Base-by-base conservation (phyloP, 768 basidiomycete species). In the Suillus bovinus region DNA sequence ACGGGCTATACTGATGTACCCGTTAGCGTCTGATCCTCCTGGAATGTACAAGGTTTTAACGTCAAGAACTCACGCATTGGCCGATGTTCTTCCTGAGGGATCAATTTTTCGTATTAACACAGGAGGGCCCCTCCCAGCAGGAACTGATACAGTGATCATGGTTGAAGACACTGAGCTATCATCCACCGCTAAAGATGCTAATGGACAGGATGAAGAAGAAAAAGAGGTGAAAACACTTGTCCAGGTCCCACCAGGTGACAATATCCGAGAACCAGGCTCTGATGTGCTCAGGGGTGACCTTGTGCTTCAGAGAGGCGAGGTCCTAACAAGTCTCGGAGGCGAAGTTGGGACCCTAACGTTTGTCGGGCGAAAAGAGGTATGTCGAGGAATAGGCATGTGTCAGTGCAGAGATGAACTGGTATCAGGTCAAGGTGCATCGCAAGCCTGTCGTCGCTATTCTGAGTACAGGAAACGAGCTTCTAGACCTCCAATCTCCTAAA, bases 121-220 rank as follows among this genome's bases (percentile, higher is more conserved):
- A 0, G 94, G 94, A 7, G 89, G 84, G 0, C 90, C 92, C 0
- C 77, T 96, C 3, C 94, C 94, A 2, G 71, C 75, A 0, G 93
- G 90, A 5, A 74, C 88, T 8, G 88, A 95, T 70, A 78, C 91
- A 0, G 88, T 94, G 3, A 87, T 96, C 73, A 96, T 95, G 93
- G 94, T 96, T 22, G 94, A 96, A 75, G 94, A 96, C 71, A 96
- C 94, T 0, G 83, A 84, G 61, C 80, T 96, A 8, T 79, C 86
- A n/a, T 84, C 85, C 3, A 82, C 84, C 1, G 63, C 74, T 59
- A 72, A 76, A 54, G 78, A 79, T 34, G 67, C 69, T 4, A 71
- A 77, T 22, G 76, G 77, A 20, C 66, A 72, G 38, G 77, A 81
- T 63, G 76, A 79, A 3, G 93, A 95, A 69, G 93, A 96, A 72